Evolutionary conservation across 306 rosid species (phyloP), one percentile per base, ranked within the genome.

Genomic region (Quercus gilva): DNA sequence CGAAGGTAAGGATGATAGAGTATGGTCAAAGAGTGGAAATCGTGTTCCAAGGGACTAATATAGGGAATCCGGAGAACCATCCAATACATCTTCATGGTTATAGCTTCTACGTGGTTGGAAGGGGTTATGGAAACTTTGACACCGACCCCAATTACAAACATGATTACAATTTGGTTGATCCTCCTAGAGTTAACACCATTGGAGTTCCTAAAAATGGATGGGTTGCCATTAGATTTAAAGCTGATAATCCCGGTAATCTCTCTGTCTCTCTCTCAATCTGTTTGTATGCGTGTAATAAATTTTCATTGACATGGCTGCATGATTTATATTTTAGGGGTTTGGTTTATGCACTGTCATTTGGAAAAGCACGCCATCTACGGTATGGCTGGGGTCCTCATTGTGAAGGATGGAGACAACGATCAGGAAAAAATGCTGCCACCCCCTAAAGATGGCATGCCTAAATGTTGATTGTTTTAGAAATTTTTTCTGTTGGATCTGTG

Each of bases 311-410:
- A 21, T 20, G 19, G 3, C 3, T 51, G 6, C 12, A 56, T 56
- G 61, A 56, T 58, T 23, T n/a, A 37, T 6, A 10, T 25, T 74
- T 68, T 76, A 82, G 86, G 86, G 45, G 86, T 81, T 8, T 85
- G 88, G 88, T 85, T 71, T 56, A 78, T 85, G 85, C 88, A 85
- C 64, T 85, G 88, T 56, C 88, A 85, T 76, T 73, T 73, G 2
- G 89, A 86, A 2, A 73, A 80, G 19, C 89, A 83, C 41, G 55
- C 83, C 28, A 83, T 78, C 20, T 86, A 84, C 85, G 89, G 87
- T 15, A 83, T 86, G 89, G 81, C 64, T 5, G 77, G 79, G 0
- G 87, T 74, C 21, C n/a, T 86, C 58, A 83, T 83, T 28, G 89
- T 83, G 35, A 78, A 71, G 78, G 74, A 83, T 64, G 87, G 89